Conservation (phyloP, 208 protist species). For the Crithidia thermophila region DNA sequence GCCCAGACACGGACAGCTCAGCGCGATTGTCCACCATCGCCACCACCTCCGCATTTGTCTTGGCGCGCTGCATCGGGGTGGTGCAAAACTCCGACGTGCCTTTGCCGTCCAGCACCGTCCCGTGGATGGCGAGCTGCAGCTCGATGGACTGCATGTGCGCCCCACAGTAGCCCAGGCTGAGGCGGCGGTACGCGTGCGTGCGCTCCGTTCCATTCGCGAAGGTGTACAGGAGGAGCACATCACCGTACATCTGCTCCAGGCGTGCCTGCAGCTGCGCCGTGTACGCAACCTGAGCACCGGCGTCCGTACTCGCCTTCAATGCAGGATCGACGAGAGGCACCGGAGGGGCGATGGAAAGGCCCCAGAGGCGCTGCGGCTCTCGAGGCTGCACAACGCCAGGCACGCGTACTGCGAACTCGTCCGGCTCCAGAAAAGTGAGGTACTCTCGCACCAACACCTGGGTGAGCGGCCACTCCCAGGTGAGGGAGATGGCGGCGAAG, state of each 20-base stretch:
- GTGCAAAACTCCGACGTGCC: slow-evolving; percentile 25
- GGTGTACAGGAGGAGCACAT: slow-evolving; percentile 94
- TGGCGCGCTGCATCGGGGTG: slow-evolving; percentile 19
- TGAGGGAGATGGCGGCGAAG: slow-evolving; percentile 7
- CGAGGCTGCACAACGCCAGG: slow-evolving; percentile 12
- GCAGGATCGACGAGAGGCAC: neutral
- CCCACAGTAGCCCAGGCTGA: slow-evolving; percentile 17
- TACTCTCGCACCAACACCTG: slow-evolving; percentile 14
- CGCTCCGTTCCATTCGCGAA: slow-evolving; percentile 96
- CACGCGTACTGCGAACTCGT: slow-evolving; percentile 11
- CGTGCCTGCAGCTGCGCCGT: neutral
- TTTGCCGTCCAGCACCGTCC: slow-evolving; percentile 20
- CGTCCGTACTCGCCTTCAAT: neutral
- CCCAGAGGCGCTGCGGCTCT: slow-evolving; percentile 22
- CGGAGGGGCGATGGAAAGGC: neutral
- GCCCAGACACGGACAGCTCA: neutral
- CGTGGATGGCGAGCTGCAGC: slow-evolving; percentile 19
- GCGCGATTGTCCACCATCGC: slow-evolving; percentile 9
- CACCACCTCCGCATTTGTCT: slow-evolving; percentile 22
- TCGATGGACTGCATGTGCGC: slow-evolving; percentile 9
- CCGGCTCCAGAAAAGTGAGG: neutral
- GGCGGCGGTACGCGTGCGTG: slow-evolving; percentile 52
- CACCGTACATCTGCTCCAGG: slow-evolving; percentile 24
- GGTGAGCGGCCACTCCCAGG: slow-evolving; percentile 18
- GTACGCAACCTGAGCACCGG: neutral